Conservation (phyloP, 2,329 filamentous ascomycete genomes). For the Catunica adiposa region DNA sequence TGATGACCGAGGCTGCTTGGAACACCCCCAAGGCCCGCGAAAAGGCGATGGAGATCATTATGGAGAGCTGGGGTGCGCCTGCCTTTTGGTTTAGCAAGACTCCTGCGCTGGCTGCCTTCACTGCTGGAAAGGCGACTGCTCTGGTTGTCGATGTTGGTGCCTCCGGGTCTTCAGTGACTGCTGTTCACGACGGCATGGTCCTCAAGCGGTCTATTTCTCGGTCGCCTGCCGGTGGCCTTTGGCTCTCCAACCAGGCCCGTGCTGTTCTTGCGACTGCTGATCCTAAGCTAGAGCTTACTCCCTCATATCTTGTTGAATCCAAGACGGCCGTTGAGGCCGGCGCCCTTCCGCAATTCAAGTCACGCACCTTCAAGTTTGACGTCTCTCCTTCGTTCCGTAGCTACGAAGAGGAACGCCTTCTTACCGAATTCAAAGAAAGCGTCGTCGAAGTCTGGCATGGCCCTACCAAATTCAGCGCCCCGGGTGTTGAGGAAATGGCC, state of each 20-base stretch:
- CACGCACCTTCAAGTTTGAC: constrained; percentile 49
- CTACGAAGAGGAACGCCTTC: constrained; percentile 79
- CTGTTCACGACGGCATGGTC: constrained; percentile 86
- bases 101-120: constrained; percentile 80
- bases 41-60: constrained; percentile 87
- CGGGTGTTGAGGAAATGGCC: constrained; percentile 61
- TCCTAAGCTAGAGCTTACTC: constrained; percentile 56
- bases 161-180: constrained; percentile 73
- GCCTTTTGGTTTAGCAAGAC: constrained; percentile 87
- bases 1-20: constrained; percentile 92
- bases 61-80: constrained; percentile 91
- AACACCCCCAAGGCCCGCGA: constrained; percentile 76
- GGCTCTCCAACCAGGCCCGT: constrained; percentile 77
- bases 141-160: constrained; percentile 86
- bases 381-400: constrained; percentile 55
- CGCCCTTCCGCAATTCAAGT: constrained; percentile 57
- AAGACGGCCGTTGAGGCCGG: constrained; percentile 83
- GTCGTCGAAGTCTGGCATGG: constrained; percentile 88
- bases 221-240: constrained; percentile 74
- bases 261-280: constrained; percentile 49
- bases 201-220: constrained; percentile 78
- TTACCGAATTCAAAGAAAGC: constrained; percentile 95
- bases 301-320: constrained; percentile 73
- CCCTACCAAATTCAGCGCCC: constrained; percentile 47
- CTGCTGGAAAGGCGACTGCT: constrained; percentile 80